Evolutionary conservation across 139 green algal genomes (phyloP), one percentile per base, ranked within the genome.

Genomic region (Coelastrella sp.): DNA sequence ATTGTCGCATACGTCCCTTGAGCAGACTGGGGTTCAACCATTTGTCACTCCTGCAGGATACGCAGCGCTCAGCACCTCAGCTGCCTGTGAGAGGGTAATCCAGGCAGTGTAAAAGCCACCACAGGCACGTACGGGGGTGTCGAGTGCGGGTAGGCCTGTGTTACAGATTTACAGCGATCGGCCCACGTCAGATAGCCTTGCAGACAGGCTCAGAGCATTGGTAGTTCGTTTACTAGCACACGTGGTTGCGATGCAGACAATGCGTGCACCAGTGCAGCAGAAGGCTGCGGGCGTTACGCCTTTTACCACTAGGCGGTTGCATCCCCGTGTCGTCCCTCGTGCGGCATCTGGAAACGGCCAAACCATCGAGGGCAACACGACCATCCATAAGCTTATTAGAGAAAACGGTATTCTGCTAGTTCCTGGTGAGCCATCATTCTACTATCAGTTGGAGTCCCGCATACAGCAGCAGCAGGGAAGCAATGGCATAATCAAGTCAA

Each of bases 361-460:
- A 19, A 59, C 61, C 7, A n/a, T 23, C 23, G 81, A 23, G 20
- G n/a, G 81, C 61, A 75, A 90, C 4, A 96, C 94, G 0, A 96
- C 93, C 2, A 91, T 97, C 14, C 95, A 97, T 86, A 90, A 89
- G 32, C 85, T 97, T 10, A 94, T 97, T n/a, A 76, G 96, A 20
- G 78, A 96, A 57, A 79, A 96, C 17, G 95, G 94, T 0, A 87
- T 90, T 10, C 6, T 97, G 56, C 64, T 97, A 7, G n/a, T 97
- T 60, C 95, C 96, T 73, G 95, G 95, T 88, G 87, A 71, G 93
- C 16, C 23, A 87, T 17, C 22, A 22, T 60, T n/a, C 4, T 23
- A 87, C 58, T 73, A 32, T 11, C 60, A 17, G 76, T 64, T 83
- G 76, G 13, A 8, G n/a, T 83, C 16, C 76, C 60, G n/a, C n/a